Percentiles rank a stretch among this genome's conserved stretches.
These are phyloP conservation scores for Camelina laxa DNA, from an alignment of 345 rosid genomes.

Conservation along the genomic window DNA sequence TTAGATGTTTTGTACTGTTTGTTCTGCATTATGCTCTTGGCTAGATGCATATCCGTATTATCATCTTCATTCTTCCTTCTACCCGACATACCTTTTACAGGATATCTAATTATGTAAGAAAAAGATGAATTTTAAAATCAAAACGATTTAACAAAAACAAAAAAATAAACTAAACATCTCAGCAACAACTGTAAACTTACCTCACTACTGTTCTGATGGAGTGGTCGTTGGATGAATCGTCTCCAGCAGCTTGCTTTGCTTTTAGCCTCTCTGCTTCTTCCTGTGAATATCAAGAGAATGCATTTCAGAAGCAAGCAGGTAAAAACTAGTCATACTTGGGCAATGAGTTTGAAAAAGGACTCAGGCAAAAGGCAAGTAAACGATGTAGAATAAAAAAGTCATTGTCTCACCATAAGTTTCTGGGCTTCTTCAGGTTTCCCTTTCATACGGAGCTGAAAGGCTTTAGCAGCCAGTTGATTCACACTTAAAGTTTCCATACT, in stretches of 20 bases:
- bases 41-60: slow-evolving; percentile 77
- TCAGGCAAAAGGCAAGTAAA: neutral
- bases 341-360: neutral
- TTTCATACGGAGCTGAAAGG: slow-evolving; percentile 83
- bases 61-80: slow-evolving; percentile 62
- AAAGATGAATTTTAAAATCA: neutral
- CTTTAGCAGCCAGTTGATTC: slow-evolving; percentile 89
- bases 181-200: slow-evolving; percentile 41
- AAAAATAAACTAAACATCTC: neutral
- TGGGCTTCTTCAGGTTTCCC: slow-evolving; percentile 93
- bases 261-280: slow-evolving; percentile 70
- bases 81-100: slow-evolving; percentile 50
- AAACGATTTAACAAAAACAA: neutral
- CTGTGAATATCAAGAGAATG: slow-evolving; percentile 48
- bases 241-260: slow-evolving; percentile 53
- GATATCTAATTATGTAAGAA: slow-evolving; percentile 40
- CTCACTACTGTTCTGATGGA: slow-evolving; percentile 47
- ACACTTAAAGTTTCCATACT: slow-evolving; percentile 57
- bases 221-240: slow-evolving; percentile 47
- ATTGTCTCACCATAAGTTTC: slow-evolving; percentile 63
- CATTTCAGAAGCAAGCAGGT: neutral
- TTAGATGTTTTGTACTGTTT: slow-evolving; percentile 70
- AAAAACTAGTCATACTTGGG: neutral
- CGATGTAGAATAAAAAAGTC: neutral
- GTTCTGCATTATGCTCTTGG: slow-evolving; percentile 71